A percentile compares a stretch with the other conserved stretches of the same genome.
These are phyloP conservation scores for Catharanthus roseus DNA, from an alignment of 257 asterid species.

Conservation along the genomic window DNA sequence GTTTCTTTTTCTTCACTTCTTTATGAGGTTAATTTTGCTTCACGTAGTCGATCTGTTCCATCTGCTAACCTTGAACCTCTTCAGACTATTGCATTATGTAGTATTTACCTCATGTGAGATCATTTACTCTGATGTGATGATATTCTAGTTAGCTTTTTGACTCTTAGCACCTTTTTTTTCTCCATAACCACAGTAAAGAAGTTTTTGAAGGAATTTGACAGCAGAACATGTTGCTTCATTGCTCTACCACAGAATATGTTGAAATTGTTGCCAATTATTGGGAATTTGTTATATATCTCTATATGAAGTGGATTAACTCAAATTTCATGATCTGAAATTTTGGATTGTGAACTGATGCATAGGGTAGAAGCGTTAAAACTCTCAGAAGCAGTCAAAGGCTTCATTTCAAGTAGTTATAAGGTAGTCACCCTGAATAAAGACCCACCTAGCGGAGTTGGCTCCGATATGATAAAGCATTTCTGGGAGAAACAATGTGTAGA, in stretches of 20 bases:
- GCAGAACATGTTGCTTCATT: neutral
- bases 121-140: neutral
- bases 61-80: neutral
- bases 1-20: neutral
- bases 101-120: neutral
- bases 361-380: neutral
- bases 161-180: neutral
- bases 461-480: neutral
- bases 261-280: neutral
- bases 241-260: neutral
- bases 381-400: neutral
- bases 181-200: neutral
- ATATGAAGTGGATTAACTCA: neutral
- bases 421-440: neutral
- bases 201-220: neutral
- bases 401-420: neutral
- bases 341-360: neutral
- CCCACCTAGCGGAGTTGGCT: neutral
- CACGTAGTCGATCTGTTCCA: neutral
- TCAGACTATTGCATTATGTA: neutral
- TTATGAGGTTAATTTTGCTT: neutral
- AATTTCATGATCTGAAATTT: neutral
- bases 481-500: neutral
- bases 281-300: neutral
- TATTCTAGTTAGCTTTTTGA: too few species aligned